Conservation (phyloP, 257 asterid genomes). For the Gardenia jasminoides region DNA sequence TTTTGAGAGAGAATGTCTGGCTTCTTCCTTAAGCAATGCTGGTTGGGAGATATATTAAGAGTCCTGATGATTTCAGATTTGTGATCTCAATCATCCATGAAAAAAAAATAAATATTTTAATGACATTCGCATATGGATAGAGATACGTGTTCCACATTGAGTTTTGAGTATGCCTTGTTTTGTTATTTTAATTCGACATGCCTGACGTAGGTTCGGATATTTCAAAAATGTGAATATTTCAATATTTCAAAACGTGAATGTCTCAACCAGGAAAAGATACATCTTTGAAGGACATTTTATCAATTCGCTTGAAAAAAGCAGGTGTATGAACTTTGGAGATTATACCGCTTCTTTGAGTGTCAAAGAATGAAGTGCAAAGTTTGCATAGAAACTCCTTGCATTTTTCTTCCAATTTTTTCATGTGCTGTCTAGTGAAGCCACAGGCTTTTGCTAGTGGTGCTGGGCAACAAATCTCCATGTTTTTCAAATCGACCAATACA, state of each 20-base stretch:
- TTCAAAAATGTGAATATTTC: neutral
- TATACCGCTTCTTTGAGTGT: neutral
- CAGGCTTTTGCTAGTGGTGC: neutral
- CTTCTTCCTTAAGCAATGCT: neutral
- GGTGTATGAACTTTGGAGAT: neutral
- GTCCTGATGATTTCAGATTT: neutral
- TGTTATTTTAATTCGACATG: neutral
- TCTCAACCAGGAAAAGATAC: neutral
- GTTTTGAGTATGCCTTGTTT: neutral
- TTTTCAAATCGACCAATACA: conserved; percentile 7
- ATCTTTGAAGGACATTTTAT: neutral
- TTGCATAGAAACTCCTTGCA: neutral
- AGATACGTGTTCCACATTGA: neutral
- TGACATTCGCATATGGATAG: neutral
- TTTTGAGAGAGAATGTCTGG: neutral
- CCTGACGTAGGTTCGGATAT: neutral
- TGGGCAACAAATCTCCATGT: neutral
- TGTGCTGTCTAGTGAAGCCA: neutral
- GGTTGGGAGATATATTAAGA: neutral
- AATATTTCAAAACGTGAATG: neutral
- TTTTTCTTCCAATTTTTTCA: neutral
- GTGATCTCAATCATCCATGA: neutral
- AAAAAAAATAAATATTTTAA: neutral
- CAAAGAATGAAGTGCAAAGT: neutral
- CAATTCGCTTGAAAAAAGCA: neutral